A percentile compares a stretch with the other conserved stretches of the same genome.
Conservation (phyloP, 768 basidiomycete species). For the Amanita rimosa region DNA sequence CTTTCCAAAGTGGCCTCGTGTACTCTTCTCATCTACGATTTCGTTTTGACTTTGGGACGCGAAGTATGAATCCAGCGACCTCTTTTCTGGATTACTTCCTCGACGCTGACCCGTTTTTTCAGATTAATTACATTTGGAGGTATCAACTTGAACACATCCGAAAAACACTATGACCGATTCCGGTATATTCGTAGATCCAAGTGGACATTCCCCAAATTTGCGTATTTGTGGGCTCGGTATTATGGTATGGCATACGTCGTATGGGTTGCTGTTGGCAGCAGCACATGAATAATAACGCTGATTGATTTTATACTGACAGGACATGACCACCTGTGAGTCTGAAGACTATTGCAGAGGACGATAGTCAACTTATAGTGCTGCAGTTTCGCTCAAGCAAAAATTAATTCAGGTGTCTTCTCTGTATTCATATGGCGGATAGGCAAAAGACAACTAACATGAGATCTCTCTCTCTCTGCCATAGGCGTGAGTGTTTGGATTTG, state of each 20-base stretch:
- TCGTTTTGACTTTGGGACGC: background rate
- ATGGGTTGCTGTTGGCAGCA: background rate
- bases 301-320: background rate
- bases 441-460: too few relatives aligned
- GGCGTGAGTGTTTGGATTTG: background rate
- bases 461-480: background rate
- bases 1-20: background rate
- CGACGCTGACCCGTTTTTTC: background rate
- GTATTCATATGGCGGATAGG: too few relatives aligned
- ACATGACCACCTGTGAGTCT: background rate
- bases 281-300: too few relatives aligned
- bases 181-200: too few relatives aligned
- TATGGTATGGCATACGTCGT: background rate
- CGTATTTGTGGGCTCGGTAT: background rate
- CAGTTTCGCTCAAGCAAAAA: background rate
- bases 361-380: too few relatives aligned
- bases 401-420: background rate
- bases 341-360: background rate
- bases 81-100: too few relatives aligned
- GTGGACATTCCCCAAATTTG: background rate
- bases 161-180: too few relatives aligned
- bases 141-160: too few relatives aligned
- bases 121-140: too few relatives aligned
- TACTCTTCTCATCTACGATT: background rate
- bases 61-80: background rate